Evolutionary conservation across 306 rosid species (phyloP).

Genomic region (Astragalus glycyphyllos): DNA sequence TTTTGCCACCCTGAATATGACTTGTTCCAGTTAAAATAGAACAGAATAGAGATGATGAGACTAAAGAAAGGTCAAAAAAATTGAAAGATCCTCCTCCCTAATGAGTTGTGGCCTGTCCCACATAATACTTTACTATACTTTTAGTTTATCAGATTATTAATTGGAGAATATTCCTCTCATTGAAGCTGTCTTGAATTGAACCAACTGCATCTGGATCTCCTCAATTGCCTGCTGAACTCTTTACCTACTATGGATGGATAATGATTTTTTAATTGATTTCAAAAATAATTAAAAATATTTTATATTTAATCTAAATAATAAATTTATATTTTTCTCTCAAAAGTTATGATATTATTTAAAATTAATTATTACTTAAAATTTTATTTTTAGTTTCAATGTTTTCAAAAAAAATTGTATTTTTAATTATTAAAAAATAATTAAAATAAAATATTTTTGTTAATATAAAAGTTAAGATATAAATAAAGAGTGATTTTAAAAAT

Average conservation of each 20-base stretch:
- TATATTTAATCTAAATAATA: neutral
- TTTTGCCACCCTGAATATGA: constrained; percentile 32
- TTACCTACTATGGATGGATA: neutral
- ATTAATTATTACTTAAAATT: no score
- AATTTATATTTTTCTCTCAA: no score
- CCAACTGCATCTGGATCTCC: neutral
- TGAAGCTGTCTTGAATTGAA: constrained; percentile 21
- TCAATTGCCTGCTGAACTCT: neutral
- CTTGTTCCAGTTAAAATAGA: constrained; percentile 21
- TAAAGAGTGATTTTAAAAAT: neutral
- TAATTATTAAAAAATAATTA: no score
- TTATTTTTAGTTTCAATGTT: no score
- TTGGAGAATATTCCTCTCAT: constrained; percentile 35
- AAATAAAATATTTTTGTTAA: no score
- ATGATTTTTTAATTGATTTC: no score
- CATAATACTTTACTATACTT: neutral
- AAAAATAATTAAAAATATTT: neutral
- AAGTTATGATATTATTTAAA: no score
- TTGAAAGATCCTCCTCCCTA: constrained; percentile 6
- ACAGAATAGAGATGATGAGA: constrained; percentile 5
- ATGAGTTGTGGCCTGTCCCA: constrained; percentile 25
- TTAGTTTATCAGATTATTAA: neutral
- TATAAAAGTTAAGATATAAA: no score
- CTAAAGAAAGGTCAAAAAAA: neutral
- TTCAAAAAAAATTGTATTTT: neutral